Evolutionary conservation across 2,329 filamentous ascomycete genomes (phyloP).

Genomic region (Penicillium sumatraense): DNA sequence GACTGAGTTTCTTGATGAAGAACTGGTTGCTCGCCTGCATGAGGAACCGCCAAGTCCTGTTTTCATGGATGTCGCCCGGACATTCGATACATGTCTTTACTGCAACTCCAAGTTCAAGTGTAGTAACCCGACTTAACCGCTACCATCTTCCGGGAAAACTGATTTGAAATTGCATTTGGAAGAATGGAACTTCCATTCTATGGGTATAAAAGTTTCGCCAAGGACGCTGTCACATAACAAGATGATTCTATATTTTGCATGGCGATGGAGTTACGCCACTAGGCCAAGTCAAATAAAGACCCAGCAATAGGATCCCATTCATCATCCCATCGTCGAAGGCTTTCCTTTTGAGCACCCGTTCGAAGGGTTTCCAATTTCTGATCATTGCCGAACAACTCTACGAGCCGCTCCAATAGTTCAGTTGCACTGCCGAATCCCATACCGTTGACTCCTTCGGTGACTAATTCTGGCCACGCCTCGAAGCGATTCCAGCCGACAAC

Average conservation of each 20-base stretch:
- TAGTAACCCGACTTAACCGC: background rate
- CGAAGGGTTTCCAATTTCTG: constrained; percentile 65
- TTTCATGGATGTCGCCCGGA: constrained; percentile 32
- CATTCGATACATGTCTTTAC: constrained; percentile 42
- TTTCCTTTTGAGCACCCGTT: constrained; percentile 74
- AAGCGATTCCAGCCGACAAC: constrained; percentile 86
- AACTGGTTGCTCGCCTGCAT: constrained; percentile 31
- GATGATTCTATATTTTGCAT: background rate
- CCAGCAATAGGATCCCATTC: constrained; percentile 89
- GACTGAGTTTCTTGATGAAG: constrained; percentile 54
- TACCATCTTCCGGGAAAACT: background rate
- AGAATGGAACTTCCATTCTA: background rate
- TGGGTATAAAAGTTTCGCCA: too few species aligned
- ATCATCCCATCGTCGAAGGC: constrained; percentile 80
- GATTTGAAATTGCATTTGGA: background rate
- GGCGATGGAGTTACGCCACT: background rate
- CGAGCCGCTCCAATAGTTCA: constrained; percentile 67
- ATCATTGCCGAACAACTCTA: constrained; percentile 65
- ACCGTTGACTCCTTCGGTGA: constrained; percentile 84
- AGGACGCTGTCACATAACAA: too few species aligned
- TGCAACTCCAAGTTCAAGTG: constrained; percentile 39
- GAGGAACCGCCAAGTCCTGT: constrained; percentile 22
- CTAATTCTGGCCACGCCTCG: constrained; percentile 87
- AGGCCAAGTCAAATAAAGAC: constrained; percentile 63
- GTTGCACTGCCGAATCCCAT: constrained; percentile 76